A percentile compares a stretch with the other conserved stretches of the same genome.
Evolutionary conservation across 2,329 filamentous ascomycete genomes (phyloP).

Genomic region (Cladosporium colombiae): DNA sequence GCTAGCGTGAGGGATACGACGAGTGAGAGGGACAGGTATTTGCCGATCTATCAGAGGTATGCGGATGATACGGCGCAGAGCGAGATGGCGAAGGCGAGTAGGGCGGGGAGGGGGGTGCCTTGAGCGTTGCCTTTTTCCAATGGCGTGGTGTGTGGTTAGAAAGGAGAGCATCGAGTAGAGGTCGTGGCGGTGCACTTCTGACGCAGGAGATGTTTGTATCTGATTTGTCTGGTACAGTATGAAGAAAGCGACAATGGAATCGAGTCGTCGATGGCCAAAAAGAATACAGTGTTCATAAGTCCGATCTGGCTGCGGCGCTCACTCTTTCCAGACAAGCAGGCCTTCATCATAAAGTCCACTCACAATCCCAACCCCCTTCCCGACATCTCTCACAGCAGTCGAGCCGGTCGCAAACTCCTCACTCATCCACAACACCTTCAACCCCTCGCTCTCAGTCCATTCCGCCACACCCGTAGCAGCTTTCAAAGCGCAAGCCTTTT

Average conservation of each 20-base stretch:
- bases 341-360: constrained; percentile 46
- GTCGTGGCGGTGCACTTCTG: no score
- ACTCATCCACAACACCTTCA: constrained; percentile 41
- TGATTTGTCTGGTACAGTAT: no score
- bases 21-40: constrained; percentile 67
- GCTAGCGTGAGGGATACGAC: constrained; percentile 67
- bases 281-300: no score
- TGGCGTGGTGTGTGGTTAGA: no score
- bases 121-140: constrained; percentile 36
- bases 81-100: constrained; percentile 51
- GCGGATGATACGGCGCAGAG: constrained; percentile 50
- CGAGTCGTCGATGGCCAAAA: no score
- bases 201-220: no score
- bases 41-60: constrained; percentile 63
- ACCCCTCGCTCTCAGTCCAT: constrained; percentile 41
- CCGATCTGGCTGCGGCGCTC: not conserved
- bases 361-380: constrained; percentile 39
- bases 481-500: constrained; percentile 29
- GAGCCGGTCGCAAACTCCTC: constrained; percentile 40
- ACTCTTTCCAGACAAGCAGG: constrained; percentile 38
- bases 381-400: constrained; percentile 42
- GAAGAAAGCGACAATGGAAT: no score
- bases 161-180: no score
- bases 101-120: constrained; percentile 64
- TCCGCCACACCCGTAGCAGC: constrained; percentile 42